These are phyloP conservation scores for Protea cynaroides DNA, from an alignment of 164 flowering plant species.

Conservation along the genomic window DNA sequence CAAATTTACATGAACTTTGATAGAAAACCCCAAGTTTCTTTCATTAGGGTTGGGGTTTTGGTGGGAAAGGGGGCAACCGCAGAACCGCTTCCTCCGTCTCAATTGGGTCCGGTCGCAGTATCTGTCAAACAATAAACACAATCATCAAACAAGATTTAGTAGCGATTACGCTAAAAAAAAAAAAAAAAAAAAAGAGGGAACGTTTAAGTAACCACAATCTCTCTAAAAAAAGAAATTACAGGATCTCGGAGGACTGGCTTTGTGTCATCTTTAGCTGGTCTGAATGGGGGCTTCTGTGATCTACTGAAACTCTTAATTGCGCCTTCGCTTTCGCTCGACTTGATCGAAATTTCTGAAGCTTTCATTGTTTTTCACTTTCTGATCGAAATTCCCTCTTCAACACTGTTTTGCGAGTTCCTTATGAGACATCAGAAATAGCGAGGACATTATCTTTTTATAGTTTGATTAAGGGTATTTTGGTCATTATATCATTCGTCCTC, in stretches of 20 bases:
- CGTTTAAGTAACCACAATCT: too few species aligned
- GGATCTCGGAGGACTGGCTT: slow-evolving; percentile 67
- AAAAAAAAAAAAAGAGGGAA: not conserved
- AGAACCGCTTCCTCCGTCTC: slow-evolving; percentile 77
- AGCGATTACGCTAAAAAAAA: not conserved
- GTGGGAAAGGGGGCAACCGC: slow-evolving; percentile 44
- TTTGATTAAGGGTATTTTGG: too few species aligned
- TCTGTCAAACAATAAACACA: slow-evolving; percentile 27
- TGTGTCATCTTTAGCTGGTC: slow-evolving; percentile 55
- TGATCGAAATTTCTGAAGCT: slow-evolving; percentile 14
- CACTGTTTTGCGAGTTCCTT: too few species aligned
- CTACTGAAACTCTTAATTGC: not conserved
- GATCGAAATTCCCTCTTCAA: not conserved
- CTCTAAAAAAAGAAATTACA: slow-evolving; percentile 17
- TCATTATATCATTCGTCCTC: not conserved
- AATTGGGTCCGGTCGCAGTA: slow-evolving; percentile 66
- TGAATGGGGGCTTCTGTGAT: slow-evolving; percentile 37
- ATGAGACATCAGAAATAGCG: too few species aligned
- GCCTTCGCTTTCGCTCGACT: slow-evolving; percentile 9
- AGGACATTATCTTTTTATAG: too few species aligned
- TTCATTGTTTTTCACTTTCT: slow-evolving; percentile 12
- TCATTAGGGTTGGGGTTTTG: slow-evolving; percentile 11
- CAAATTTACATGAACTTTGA: not conserved
- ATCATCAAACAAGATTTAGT: too few species aligned
- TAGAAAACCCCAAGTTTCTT: not conserved